phyloP scores from a whole-genome alignment of 768 basidiomycete species.

The Trametes maxima region DNA sequence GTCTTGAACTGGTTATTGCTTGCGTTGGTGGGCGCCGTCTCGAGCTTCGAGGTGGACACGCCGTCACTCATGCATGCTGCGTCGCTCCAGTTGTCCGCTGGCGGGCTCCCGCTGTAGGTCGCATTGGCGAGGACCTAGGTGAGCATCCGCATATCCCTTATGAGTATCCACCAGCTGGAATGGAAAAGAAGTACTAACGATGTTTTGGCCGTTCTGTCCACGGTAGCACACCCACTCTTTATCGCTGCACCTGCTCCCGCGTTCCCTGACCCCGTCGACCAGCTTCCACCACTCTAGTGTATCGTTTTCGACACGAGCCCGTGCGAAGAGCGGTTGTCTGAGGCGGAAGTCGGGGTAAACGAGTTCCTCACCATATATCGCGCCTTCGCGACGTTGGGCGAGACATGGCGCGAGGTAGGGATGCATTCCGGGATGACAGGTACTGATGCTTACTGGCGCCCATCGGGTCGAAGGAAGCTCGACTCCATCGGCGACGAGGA shows the following conservation, averaged over 20 bases:
- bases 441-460: background rate
- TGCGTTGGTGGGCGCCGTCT: background rate
- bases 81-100: background rate
- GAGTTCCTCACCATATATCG: constrained; percentile 1
- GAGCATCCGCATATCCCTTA: background rate
- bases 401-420: background rate
- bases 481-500: background rate
- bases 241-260: background rate
- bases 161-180: background rate
- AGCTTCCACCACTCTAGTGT: background rate
- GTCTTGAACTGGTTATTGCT: background rate
- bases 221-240: background rate
- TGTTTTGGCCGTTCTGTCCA: background rate
- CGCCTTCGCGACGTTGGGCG: background rate
- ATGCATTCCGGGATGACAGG: background rate
- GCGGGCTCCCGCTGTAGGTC: background rate
- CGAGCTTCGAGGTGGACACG: background rate
- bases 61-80: background rate
- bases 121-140: background rate
- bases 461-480: background rate
- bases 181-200: background rate
- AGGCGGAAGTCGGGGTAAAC: constrained; percentile 3
- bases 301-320: background rate
- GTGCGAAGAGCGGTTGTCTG: background rate
- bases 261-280: background rate